Percentiles rank a stretch among this genome's conserved stretches.
phyloP scores from a whole-genome alignment of 345 rosid species.

The Rhodomyrtus tomentosa region DNA sequence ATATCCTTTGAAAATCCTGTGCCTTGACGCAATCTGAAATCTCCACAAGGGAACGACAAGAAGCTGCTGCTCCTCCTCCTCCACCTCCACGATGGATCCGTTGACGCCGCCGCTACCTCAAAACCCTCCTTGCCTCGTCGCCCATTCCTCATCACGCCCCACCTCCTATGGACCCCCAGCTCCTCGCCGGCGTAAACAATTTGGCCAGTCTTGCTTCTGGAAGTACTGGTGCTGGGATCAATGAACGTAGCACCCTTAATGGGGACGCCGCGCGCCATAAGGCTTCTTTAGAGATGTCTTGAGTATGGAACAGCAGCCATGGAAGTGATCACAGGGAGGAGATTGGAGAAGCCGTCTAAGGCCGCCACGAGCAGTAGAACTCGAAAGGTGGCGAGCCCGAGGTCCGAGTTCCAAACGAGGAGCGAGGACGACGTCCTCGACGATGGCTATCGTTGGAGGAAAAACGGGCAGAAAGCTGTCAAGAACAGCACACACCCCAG shows the following conservation, averaged over 20 bases:
- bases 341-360: slow-evolving; percentile 7
- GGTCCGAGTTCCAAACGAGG: slow-evolving; percentile 61
- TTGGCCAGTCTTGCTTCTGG: not conserved
- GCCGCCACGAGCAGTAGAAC: slow-evolving; percentile 15
- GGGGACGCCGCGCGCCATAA: not conserved
- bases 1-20: not conserved
- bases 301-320: not conserved
- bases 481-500: slow-evolving; percentile 57
- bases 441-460: slow-evolving; percentile 73
- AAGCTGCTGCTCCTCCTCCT: not conserved
- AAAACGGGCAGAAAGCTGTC: slow-evolving; percentile 61
- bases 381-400: slow-evolving; percentile 25
- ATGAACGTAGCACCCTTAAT: not conserved
- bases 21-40: not conserved
- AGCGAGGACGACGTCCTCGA: slow-evolving; percentile 62
- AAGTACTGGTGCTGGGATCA: not conserved
- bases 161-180: not conserved
- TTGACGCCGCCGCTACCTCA: not conserved
- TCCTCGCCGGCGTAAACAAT: not conserved
- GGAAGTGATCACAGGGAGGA: slow-evolving; percentile 12
- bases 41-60: not conserved
- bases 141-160: not conserved
- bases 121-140: not conserved
- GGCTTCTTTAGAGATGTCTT: not conserved
- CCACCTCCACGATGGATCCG: not conserved